These are phyloP conservation scores for Tetramitus jugosus DNA, from an alignment of 208 protist genomes.

Conservation along the genomic window DNA sequence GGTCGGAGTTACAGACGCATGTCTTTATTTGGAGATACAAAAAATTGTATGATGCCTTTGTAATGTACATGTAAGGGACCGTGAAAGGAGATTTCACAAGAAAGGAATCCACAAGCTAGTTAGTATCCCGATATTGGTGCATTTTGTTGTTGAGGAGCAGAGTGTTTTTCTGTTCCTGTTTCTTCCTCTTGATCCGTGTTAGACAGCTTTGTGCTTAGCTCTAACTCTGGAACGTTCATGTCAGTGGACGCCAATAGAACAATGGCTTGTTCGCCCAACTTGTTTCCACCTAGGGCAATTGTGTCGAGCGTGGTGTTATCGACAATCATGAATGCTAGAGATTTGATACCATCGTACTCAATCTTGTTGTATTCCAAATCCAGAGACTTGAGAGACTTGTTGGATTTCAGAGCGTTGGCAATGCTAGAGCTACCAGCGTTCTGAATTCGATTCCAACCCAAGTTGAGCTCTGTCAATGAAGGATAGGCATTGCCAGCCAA, in stretches of 20 bases:
- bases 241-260: not conserved
- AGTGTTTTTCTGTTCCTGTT: too few species aligned
- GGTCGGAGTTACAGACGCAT: too few species aligned
- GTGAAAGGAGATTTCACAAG: too few species aligned
- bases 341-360: not conserved
- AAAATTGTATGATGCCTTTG: too few species aligned
- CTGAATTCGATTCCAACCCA: not conserved
- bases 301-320: not conserved
- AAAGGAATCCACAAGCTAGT: too few species aligned
- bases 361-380: slow-evolving; percentile 1
- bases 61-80: too few species aligned
- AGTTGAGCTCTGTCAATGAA: not conserved
- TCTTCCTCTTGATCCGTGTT: too few species aligned
- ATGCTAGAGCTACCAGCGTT: not conserved
- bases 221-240: slow-evolving; percentile 3
- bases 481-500: not conserved
- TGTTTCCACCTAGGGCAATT: slow-evolving; percentile 11
- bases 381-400: not conserved
- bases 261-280: not conserved
- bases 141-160: too few species aligned
- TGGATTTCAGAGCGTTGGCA: not conserved
- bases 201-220: slow-evolving; percentile 9
- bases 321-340: not conserved
- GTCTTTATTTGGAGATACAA: too few species aligned
- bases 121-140: too few species aligned